Conservation (phyloP, 75 land plant species). For the Cupressus sempervirens region DNA sequence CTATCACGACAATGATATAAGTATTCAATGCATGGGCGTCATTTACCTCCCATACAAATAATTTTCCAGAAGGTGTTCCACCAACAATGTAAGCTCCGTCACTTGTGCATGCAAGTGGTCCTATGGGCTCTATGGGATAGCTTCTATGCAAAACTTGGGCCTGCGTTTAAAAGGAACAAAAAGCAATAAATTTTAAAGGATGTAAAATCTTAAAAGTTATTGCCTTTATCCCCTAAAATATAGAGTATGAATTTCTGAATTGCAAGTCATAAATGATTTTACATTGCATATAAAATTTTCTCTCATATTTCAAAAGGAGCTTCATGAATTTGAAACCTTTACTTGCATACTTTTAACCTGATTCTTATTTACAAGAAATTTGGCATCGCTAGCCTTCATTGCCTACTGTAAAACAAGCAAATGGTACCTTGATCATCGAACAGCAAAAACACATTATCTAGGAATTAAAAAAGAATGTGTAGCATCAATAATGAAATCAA, state of each 20-base stretch:
- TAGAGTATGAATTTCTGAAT: background rate
- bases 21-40: background rate
- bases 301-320: background rate
- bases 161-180: conserved; percentile 18
- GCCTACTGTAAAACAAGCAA: background rate
- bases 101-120: conserved; percentile 49
- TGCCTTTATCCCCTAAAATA: background rate
- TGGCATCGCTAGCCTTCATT: background rate
- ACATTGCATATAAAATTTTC: background rate
- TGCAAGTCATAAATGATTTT: background rate
- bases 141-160: conserved; percentile 41
- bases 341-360: background rate
- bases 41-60: conserved; percentile 63
- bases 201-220: background rate
- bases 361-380: background rate
- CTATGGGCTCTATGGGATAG: conserved; percentile 59
- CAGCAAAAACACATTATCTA: background rate
- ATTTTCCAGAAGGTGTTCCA: conserved; percentile 59
- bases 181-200: background rate
- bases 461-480: background rate
- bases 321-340: background rate
- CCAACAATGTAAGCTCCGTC: conserved; percentile 60
- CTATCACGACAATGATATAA: background rate
- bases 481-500: background rate
- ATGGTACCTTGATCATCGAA: background rate